Evolutionary conservation across 805 yeast genomes (phyloP).

Genomic region (Myxozyma neotropica): DNA sequence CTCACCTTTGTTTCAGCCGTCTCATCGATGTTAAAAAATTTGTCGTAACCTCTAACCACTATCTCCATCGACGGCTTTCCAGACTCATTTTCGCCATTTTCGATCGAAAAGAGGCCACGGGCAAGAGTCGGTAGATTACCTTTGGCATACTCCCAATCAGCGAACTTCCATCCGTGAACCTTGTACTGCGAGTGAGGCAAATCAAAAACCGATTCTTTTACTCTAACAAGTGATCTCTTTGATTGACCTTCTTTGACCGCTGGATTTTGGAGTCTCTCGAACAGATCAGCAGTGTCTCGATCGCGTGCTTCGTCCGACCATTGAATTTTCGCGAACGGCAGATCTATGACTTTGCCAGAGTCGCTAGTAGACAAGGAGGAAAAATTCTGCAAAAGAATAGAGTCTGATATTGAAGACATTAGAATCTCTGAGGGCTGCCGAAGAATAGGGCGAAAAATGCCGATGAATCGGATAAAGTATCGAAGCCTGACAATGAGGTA

Average conservation of each 20-base stretch:
- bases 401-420: too few relatives aligned
- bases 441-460: too few relatives aligned
- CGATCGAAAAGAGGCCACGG: constrained; percentile 36
- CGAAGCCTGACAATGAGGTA: too few relatives aligned
- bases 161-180: constrained; percentile 69
- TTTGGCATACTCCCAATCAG: constrained; percentile 76
- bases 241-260: neutral
- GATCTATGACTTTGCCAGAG: constrained; percentile 1
- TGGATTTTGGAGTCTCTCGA: constrained; percentile 2
- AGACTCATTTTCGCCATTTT: constrained; percentile 41
- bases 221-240: neutral
- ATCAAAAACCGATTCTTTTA: constrained; percentile 19
- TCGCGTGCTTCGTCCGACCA: neutral
- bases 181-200: constrained; percentile 1
- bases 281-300: constrained; percentile 1
- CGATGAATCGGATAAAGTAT: too few relatives aligned
- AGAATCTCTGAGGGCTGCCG: too few relatives aligned
- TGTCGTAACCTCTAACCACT: constrained; percentile 86
- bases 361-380: too few relatives aligned
- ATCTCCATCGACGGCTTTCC: constrained; percentile 43
- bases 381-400: too few relatives aligned
- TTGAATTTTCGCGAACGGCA: constrained; percentile 11
- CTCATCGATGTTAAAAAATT: constrained; percentile 85
- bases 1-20: constrained; percentile 50
- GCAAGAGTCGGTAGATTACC: constrained; percentile 19